Percentiles rank a stretch among this genome's conserved stretches.
These are phyloP conservation scores for Penicillium vulpinum DNA, from an alignment of 2,329 filamentous ascomycete species.

Conservation along the genomic window DNA sequence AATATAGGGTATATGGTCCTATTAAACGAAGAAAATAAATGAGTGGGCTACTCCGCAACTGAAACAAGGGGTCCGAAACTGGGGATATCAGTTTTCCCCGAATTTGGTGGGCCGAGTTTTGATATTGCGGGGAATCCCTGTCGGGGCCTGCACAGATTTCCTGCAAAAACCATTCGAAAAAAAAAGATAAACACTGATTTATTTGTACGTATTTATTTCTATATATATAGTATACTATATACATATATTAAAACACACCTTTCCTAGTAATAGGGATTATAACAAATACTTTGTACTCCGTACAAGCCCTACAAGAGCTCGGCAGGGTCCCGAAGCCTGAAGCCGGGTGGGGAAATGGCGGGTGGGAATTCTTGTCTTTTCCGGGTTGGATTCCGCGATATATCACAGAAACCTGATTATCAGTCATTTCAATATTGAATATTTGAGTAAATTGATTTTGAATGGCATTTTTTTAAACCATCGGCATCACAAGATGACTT, in stretches of 20 bases:
- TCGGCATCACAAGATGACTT: background rate
- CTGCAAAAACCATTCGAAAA: no score
- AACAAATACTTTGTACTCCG: no score
- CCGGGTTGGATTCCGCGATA: background rate
- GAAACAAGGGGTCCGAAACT: background rate
- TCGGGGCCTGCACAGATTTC: background rate
- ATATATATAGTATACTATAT: background rate
- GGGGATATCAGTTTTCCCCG: background rate
- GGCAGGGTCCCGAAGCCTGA: background rate
- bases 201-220: background rate
- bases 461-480: background rate
- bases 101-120: background rate
- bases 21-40: background rate
- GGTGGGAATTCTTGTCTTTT: background rate
- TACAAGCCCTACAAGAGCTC: background rate
- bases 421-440: background rate
- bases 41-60: slow-evolving; percentile 19
- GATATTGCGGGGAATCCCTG: slow-evolving; percentile 9
- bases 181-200: background rate
- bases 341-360: background rate
- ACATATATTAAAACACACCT: background rate
- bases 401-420: no score
- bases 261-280: background rate
- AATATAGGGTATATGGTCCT: background rate
- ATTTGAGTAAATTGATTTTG: background rate